These are phyloP conservation scores for Melocanna baccifera DNA, from an alignment of 176 grass and related monocot genomes.

Conservation along the genomic window DNA sequence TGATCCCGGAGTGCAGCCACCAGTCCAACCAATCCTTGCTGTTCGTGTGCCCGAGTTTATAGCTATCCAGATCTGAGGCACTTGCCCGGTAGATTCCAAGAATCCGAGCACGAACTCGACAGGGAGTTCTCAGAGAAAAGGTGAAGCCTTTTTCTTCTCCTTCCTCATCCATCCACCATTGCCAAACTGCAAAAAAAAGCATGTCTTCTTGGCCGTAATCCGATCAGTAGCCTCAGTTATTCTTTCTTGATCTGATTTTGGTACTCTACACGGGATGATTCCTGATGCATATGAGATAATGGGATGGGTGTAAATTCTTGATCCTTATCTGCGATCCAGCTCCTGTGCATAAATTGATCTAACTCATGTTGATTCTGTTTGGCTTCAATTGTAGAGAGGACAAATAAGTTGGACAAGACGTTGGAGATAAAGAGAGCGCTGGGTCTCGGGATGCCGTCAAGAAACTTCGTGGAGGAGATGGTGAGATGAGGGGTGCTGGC, in stretches of 20 bases:
- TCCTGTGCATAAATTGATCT: background rate
- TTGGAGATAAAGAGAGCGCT: constrained; percentile 2
- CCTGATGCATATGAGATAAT: background rate
- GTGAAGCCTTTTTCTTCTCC: constrained; percentile 32
- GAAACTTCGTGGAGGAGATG: constrained; percentile 37
- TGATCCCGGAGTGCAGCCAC: constrained; percentile 28
- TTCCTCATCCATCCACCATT: constrained; percentile 40
- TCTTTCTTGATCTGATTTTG: constrained; percentile 32
- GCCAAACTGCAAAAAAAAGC: background rate
- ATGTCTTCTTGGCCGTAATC: background rate
- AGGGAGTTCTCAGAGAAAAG: constrained; percentile 34
- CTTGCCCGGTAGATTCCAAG: constrained; percentile 49
- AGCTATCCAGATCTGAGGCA: constrained; percentile 54
- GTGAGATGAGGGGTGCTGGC: constrained; percentile 63
- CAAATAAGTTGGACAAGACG: background rate
- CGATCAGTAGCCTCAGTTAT: constrained; percentile 11
- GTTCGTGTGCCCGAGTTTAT: constrained; percentile 33
- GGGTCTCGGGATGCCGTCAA: constrained; percentile 27
- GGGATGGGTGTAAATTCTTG: constrained; percentile 1
- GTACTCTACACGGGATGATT: background rate
- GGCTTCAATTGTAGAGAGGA: background rate
- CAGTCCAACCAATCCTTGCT: constrained; percentile 38
- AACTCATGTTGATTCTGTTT: constrained; percentile 7
- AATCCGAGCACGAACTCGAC: constrained; percentile 37
- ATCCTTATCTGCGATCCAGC: constrained; percentile 24